phyloP scores from a whole-genome alignment of 129 eudicot species.

The Sambucus nigra region DNA sequence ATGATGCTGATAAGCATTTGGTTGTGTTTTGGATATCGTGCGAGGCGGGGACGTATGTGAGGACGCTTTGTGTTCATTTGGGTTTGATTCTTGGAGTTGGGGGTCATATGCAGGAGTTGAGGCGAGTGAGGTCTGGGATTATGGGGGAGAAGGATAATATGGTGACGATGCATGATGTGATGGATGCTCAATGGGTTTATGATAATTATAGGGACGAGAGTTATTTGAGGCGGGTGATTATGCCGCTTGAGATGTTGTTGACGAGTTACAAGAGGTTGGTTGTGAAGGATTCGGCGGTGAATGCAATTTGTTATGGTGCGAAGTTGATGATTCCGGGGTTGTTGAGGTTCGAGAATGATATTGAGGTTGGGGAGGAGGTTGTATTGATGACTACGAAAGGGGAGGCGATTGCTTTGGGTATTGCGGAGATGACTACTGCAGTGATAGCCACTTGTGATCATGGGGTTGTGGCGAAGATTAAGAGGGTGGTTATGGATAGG shows the following conservation, averaged over 20 bases:
- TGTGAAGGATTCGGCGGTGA: constrained; percentile 83
- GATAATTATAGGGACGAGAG: constrained; percentile 74
- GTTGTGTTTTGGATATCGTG: constrained; percentile 93
- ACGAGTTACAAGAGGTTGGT: constrained; percentile 84
- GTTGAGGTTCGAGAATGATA: constrained; percentile 70
- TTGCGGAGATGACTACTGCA: constrained; percentile 89
- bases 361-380: constrained; percentile 77
- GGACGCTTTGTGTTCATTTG: constrained; percentile 91
- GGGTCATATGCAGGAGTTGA: constrained; percentile 86
- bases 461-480: constrained; percentile 88
- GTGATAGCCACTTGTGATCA: constrained; percentile 97
- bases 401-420: constrained; percentile 79
- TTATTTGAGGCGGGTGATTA: constrained; percentile 64
- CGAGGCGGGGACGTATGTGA: constrained; percentile 88
- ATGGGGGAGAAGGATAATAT: constrained; percentile 89
- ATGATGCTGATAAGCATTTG: constrained; percentile 67
- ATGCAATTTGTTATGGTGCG: constrained; percentile 92
- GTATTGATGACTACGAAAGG: constrained; percentile 91
- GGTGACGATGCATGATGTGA: constrained; percentile 92
- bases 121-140: constrained; percentile 84
- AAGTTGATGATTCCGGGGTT: constrained; percentile 88
- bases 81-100: constrained; percentile 83
- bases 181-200: constrained; percentile 84
- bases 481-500: constrained; percentile 95
- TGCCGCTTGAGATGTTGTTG: constrained; percentile 77